These are phyloP conservation scores for Mikania micrantha DNA, from an alignment of 129 eudicot genomes.

Conservation along the genomic window DNA sequence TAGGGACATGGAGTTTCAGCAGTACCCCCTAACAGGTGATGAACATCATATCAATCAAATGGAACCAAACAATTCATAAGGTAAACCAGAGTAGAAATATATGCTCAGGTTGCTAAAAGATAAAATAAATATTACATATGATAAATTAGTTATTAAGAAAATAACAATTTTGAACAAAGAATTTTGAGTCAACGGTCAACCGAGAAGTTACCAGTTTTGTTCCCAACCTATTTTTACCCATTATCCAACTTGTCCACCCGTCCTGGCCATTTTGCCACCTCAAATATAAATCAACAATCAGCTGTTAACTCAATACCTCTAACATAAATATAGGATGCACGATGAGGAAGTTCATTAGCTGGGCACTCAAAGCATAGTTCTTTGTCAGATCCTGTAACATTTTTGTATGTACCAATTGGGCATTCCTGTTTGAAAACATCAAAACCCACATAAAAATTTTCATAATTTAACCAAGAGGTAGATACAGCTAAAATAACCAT, in stretches of 20 bases:
- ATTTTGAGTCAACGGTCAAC: not conserved
- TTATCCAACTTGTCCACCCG: not conserved
- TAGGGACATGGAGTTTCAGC: slow-evolving; percentile 90
- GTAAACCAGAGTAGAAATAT: too few relatives aligned
- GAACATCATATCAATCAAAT: not conserved
- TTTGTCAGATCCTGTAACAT: slow-evolving; percentile 80
- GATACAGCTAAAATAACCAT: not conserved
- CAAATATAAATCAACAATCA: not conserved
- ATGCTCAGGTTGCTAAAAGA: not conserved
- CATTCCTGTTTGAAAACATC: slow-evolving; percentile 59
- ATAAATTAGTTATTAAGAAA: not conserved
- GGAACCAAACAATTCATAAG: slow-evolving; percentile 4
- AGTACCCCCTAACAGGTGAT: slow-evolving; percentile 56
- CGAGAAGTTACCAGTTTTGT: not conserved
- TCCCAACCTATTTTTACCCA: not conserved
- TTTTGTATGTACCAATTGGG: slow-evolving; percentile 88
- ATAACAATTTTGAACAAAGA: not conserved
- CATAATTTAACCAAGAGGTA: not conserved
- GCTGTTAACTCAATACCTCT: slow-evolving; percentile 53
- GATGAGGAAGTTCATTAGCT: slow-evolving; percentile 72
- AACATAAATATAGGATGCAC: slow-evolving; percentile 59
- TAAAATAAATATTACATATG: not conserved
- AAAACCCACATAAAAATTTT: not conserved
- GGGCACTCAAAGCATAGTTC: slow-evolving; percentile 74
- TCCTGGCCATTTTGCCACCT: not conserved